phyloP scores from a whole-genome alignment of 805 yeast species.

The Candida nonsorbophila region DNA sequence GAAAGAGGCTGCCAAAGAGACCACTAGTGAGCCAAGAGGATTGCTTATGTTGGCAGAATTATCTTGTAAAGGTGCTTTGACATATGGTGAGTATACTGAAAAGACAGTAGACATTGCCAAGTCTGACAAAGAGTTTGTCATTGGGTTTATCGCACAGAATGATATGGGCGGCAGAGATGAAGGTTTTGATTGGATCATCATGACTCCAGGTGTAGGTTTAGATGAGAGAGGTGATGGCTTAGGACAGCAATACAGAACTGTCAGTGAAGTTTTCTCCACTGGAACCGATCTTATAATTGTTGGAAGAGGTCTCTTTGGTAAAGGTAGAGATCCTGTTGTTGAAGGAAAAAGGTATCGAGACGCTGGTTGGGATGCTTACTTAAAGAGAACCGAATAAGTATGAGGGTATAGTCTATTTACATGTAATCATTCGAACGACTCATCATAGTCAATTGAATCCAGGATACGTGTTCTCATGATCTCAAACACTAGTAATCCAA shows the following conservation, averaged over 20 bases:
- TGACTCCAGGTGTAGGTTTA: conserved; percentile 98
- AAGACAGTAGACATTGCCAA: conserved; percentile 89
- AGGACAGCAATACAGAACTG: conserved; percentile 96
- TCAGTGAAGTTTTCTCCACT: conserved; percentile 69
- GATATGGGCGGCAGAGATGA: conserved; percentile 79
- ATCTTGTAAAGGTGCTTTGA: conserved; percentile 89
- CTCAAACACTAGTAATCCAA: conserved; percentile 82
- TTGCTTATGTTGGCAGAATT: conserved; percentile 92
- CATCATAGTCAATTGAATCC: conserved; percentile 22
- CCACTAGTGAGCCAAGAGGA: conserved; percentile 77
- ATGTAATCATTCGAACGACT: conserved; percentile 3
- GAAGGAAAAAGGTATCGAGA: conserved; percentile 86
- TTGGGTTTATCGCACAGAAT: conserved; percentile 94
- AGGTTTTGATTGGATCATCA: conserved; percentile 90
- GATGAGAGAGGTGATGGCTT: conserved; percentile 94
- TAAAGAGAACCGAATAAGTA: conserved; percentile 23
- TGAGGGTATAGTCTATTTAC: conserved; percentile 1
- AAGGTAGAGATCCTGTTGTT: conserved; percentile 83
- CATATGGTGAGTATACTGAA: conserved; percentile 84
- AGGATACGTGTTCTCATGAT: conserved; percentile 54
- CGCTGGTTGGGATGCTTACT: conserved; percentile 95
- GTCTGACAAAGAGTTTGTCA: conserved; percentile 79
- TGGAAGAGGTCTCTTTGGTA: conserved; percentile 95
- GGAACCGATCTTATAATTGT: conserved; percentile 97
- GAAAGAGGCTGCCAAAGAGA: conserved; percentile 70